A percentile compares a stretch with the other conserved stretches of the same genome.
phyloP scores from a whole-genome alignment of 1,139 yeast species.

The Suhomyces chickasaworum region DNA sequence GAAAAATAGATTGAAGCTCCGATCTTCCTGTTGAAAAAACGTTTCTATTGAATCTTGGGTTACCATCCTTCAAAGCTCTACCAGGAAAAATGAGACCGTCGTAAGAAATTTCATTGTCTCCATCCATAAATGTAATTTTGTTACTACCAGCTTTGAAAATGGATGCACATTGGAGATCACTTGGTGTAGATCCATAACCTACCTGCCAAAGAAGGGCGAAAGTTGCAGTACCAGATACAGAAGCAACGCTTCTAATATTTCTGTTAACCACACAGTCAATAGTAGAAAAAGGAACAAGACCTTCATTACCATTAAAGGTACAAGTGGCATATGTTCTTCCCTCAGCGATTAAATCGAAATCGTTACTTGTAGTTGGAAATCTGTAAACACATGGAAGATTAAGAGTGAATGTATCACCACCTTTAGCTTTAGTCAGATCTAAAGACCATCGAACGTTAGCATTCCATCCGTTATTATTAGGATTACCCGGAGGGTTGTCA shows the following conservation, averaged over 20 bases:
- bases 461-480: neutral
- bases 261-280: neutral
- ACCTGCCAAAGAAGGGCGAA: neutral
- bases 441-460: neutral
- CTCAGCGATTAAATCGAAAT: neutral
- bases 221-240: neutral
- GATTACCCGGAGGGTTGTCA: neutral
- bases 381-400: neutral
- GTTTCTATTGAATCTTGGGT: neutral
- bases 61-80: neutral
- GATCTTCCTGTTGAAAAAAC: neutral
- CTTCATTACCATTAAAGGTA: neutral
- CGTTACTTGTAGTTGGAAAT: neutral
- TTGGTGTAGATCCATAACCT: neutral
- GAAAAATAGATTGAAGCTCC: no score
- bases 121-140: neutral
- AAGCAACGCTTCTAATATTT: neutral
- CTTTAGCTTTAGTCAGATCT: neutral
- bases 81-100: no score
- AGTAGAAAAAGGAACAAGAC: neutral
- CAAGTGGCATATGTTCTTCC: neutral
- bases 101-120: neutral
- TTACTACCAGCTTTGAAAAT: neutral
- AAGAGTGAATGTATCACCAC: neutral
- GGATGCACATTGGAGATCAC: neutral